Conservation (phyloP, 2,329 filamentous ascomycete species). For the Aspergillus texensis region DNA sequence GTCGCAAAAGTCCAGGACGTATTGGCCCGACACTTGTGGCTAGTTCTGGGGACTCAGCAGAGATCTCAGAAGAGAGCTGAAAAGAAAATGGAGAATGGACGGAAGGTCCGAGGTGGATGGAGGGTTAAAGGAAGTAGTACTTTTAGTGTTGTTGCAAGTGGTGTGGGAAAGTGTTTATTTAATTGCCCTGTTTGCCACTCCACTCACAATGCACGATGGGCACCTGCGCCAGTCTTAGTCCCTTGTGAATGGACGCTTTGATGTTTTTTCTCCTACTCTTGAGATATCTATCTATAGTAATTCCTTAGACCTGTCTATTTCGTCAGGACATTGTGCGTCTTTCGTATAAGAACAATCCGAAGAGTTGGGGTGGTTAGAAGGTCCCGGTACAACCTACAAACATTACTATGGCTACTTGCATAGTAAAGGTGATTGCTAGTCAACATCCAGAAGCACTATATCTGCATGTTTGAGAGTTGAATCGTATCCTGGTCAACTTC, state of each 20-base stretch:
- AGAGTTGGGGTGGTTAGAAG: background rate
- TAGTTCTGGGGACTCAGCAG: background rate
- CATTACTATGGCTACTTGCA: background rate
- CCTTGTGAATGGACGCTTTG: background rate
- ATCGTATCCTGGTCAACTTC: background rate
- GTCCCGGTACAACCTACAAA: background rate
- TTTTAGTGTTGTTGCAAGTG: background rate
- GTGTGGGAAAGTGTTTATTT: slow-evolving; percentile 1
- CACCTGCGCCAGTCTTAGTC: background rate
- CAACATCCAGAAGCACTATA: background rate
- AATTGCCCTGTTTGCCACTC: slow-evolving; percentile 5
- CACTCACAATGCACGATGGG: background rate
- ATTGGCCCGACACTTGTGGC: slow-evolving; percentile 3
- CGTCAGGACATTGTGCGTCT: background rate
- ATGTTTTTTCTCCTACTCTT: background rate
- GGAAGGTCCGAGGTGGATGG: background rate
- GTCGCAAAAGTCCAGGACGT: background rate
- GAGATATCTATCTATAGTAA: background rate
- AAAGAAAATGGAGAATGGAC: background rate
- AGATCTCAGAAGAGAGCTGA: slow-evolving; percentile 1
- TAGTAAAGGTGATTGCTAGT: background rate
- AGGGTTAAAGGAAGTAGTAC: background rate
- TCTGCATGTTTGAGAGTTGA: background rate
- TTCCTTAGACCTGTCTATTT: background rate
- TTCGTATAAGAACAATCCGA: background rate